A percentile compares a stretch with the other conserved stretches of the same genome.
phyloP scores from a whole-genome alignment of 2,329 filamentous ascomycete genomes.

The Fusarium sacchari region DNA sequence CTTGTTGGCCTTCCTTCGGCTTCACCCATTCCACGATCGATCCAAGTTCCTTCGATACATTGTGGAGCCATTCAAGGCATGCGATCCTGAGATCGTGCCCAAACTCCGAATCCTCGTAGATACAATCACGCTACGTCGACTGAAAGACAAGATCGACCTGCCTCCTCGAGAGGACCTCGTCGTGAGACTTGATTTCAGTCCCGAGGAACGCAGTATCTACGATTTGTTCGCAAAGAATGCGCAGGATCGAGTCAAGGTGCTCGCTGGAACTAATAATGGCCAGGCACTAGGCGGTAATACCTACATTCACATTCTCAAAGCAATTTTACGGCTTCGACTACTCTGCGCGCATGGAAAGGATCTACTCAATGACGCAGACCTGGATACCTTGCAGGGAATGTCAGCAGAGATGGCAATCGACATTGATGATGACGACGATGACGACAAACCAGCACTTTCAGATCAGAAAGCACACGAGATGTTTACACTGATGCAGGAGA shows the following conservation, averaged over 20 bases:
- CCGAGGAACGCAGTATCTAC: constrained; percentile 80
- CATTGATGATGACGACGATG: constrained; percentile 80
- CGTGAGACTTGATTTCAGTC: constrained; percentile 77
- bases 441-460: constrained; percentile 65
- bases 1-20: constrained; percentile 83
- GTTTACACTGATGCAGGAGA: constrained; percentile 85
- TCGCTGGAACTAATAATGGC: constrained; percentile 67
- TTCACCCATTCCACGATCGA: constrained; percentile 86
- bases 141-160: constrained; percentile 91
- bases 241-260: constrained; percentile 79
- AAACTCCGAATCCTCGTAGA: constrained; percentile 91
- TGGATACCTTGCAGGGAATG: constrained; percentile 81
- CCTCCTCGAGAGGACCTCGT: constrained; percentile 78
- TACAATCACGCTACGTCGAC: constrained; percentile 89
- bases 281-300: constrained; percentile 81
- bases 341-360: constrained; percentile 96
- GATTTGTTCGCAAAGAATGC: constrained; percentile 86
- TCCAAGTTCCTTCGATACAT: constrained; percentile 82
- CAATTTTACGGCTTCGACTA: constrained; percentile 87
- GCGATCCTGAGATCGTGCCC: constrained; percentile 83
- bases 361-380: constrained; percentile 83
- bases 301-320: constrained; percentile 94
- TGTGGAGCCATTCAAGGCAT: constrained; percentile 85
- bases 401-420: constrained; percentile 89
- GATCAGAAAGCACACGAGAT: constrained; percentile 85